Evolutionary conservation across 306 rosid genomes (phyloP), one percentile per base, ranked within the genome.

Genomic region (Pyrus bretschneideri): DNA sequence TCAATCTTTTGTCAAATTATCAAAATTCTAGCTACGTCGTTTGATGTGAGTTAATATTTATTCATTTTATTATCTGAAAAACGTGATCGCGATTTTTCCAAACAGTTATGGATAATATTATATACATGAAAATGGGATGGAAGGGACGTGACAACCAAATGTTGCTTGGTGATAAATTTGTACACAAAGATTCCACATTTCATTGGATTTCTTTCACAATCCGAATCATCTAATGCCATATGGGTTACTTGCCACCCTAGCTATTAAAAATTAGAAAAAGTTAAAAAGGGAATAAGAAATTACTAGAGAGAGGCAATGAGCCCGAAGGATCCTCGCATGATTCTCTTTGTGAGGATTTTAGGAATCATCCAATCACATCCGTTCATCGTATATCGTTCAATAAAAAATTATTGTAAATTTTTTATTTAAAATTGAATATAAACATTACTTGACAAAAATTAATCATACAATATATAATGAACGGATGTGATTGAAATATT

Each of bases 401-500:
- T 35, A 0, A 35, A 2, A 35, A 35, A 6, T 35, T 1, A 33
- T 33, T 5, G 2, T 33, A 33, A 33, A 5, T 35, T 35, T 35
- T 35, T 35, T 35, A 35, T 35, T 35, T 35, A 35, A 35, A 35
- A 35, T 6, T 35, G 9, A 35, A 35, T 35, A 35, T 35, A 35
- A 35, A 35, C 2, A 1, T 7, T 33, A 33, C 38, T 9, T 6
- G 0, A 35, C 0, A 35, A 35, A 35, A 35, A 35, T 33, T 33
- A 1, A 0, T 33, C 8, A 0, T 33, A 5, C 8, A 0, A 33
- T 33, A 0, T 33, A 33, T 1, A 33, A 33, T 33, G 1, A 33
- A 33, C 0, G 0, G 0, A 33, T 33, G 0, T 33, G 8, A 33
- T 5, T 33, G 0, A 2, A 33, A 33, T 8, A 33, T 33, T 33